Base-by-base conservation (phyloP, 805 yeast species). In the Kodamaea nitidulidarum region DNA sequence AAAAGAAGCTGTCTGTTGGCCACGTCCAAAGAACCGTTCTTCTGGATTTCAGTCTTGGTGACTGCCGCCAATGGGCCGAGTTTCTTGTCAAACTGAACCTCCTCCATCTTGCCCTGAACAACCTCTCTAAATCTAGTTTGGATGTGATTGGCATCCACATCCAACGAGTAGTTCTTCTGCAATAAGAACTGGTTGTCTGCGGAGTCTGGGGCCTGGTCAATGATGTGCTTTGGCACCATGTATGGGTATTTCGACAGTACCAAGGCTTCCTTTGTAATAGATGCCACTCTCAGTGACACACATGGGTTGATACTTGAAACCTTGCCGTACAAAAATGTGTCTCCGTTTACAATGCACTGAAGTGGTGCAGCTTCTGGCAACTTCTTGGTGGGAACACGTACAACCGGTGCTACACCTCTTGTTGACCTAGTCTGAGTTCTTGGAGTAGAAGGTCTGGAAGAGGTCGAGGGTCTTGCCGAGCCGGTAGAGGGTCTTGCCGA, bases 191-290 rank as follows among this genome's bases (percentile, higher is more conserved):
- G 50, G 49, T 63, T 65, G 24, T 20, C 30, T 7, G 37, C 17
- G 4, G n/a, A 12, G 7, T 14, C 14, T 29, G 48, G 55, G 3
- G 48, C 52, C 34, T 41, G 41, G 20, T 38, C 46, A 28, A 68
- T 54, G 28, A 67, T 49, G 8, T 55, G 35, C 42, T 48, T 55
- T 15, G 74, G 72, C 42, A 68, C 51, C 42, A 51, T 50, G 53
- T 57, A 69, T 4, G 74, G 74, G 48, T 67, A 69, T 35, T 66
- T 62, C 14, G 72, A 65, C 32, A 54, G 54, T 35, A 63, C 42
- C 45, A 69, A 59, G 21, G 58, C 49, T 29, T 62, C 59, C 51
- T 69, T 69, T 39, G 70, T 55, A 35, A 69, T 58, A 32, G 71
- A 63, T 2, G 71, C 67, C 8, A 67, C 58, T 46, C 73, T 55